phyloP scores from a whole-genome alignment of 1,284 basidiomycete genomes.

The Papiliotrema fonsecae region DNA sequence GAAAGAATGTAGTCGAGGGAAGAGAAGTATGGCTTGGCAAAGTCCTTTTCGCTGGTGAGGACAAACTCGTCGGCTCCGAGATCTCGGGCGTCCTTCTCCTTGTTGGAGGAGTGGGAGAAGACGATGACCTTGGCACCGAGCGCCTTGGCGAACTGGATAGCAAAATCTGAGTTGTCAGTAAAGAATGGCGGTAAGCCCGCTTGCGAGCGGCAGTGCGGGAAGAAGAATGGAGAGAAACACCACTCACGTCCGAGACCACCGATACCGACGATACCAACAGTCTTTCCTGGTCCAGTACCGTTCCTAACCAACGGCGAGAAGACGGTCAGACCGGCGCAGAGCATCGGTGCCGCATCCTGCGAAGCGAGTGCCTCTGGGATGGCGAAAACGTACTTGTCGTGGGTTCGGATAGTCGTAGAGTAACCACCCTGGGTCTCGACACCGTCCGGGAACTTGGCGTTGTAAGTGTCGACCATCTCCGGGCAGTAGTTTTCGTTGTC shows the following conservation, averaged over 20 bases:
- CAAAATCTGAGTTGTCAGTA: slow-evolving; percentile 44
- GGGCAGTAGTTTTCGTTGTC: slow-evolving; percentile 52
- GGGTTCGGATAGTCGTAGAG: slow-evolving; percentile 58
- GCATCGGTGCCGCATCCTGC: slow-evolving; percentile 53
- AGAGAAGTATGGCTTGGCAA: slow-evolving; percentile 48
- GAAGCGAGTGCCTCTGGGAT: slow-evolving; percentile 60
- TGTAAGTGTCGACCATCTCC: slow-evolving; percentile 30
- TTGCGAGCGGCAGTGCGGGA: background rate
- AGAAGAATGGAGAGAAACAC: background rate
- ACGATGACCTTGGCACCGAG: slow-evolving; percentile 60
- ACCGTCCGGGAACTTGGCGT: slow-evolving; percentile 29
- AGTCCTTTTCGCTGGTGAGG: slow-evolving; percentile 49
- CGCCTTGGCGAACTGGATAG: slow-evolving; percentile 57
- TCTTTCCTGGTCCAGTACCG: slow-evolving; percentile 61
- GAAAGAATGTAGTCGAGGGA: slow-evolving; percentile 62
- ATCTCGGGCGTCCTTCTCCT: slow-evolving; percentile 59
- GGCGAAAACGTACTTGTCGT: slow-evolving; percentile 63
- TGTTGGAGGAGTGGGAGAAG: slow-evolving; percentile 60
- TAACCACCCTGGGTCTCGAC: slow-evolving; percentile 52
- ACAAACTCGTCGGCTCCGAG: slow-evolving; percentile 58
- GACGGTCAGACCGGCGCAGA: slow-evolving; percentile 64
- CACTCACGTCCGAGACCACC: slow-evolving; percentile 52
- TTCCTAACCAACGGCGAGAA: slow-evolving; percentile 61
- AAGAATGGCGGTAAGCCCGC: no score
- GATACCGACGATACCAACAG: slow-evolving; percentile 63